phyloP scores from a whole-genome alignment of 495 filamentous ascomycete genomes.

The Lasiosphaeria miniovina region DNA sequence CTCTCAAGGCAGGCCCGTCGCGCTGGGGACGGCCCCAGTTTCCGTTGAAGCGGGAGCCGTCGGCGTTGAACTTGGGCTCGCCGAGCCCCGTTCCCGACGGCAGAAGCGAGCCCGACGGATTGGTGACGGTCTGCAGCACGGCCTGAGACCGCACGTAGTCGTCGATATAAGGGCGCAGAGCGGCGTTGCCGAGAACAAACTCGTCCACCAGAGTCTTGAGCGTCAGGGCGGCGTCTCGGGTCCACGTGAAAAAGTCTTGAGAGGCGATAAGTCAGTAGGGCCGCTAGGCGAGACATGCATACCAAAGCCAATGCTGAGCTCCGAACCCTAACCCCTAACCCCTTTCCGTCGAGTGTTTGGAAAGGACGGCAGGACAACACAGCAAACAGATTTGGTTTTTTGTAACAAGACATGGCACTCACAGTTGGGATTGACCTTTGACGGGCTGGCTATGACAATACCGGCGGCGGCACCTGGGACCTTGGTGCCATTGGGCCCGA shows the following conservation, averaged over 20 bases:
- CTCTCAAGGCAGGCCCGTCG: conserved; percentile 64
- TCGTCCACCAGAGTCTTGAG: conserved; percentile 58
- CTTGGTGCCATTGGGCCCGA: conserved; percentile 50
- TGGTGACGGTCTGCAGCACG: conserved; percentile 54
- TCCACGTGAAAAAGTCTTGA: conserved; percentile 62
- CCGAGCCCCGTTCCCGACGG: conserved; percentile 47
- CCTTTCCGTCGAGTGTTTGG: neutral
- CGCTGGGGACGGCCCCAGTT: conserved; percentile 55
- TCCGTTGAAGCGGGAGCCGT: conserved; percentile 23
- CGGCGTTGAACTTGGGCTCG: conserved; percentile 50
- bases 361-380: neutral
- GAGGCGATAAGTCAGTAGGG: too few species aligned
- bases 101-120: conserved; percentile 52
- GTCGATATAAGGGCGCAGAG: conserved; percentile 50
- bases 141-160: conserved; percentile 57
- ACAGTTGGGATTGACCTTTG: conserved; percentile 55
- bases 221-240: conserved; percentile 60
- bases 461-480: conserved; percentile 46
- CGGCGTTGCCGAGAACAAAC: conserved; percentile 49
- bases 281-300: too few species aligned
- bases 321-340: neutral
- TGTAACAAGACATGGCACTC: neutral
- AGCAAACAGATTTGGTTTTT: neutral
- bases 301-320: too few species aligned
- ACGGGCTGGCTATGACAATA: conserved; percentile 60